Percentiles rank a stretch among this genome's conserved stretches.
These are phyloP conservation scores for Orbilia javanica DNA, from an alignment of 2,329 filamentous ascomycete species.

Conservation along the genomic window DNA sequence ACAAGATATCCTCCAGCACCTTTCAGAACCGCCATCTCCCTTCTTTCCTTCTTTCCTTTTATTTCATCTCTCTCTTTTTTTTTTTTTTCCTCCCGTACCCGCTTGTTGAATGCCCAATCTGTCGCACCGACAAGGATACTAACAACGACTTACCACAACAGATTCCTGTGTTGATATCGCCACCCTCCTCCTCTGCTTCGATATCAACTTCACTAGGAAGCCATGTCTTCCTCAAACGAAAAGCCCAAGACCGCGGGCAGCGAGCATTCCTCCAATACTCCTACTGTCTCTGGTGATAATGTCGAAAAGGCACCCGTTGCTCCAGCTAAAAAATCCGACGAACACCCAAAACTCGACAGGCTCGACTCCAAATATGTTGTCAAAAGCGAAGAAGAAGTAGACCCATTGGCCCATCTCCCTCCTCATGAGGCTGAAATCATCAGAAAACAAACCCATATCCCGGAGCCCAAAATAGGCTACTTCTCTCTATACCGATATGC, in stretches of 20 bases:
- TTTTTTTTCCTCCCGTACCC: too few relatives aligned
- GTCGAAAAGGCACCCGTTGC: constrained; percentile 29
- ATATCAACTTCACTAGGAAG: constrained; percentile 22
- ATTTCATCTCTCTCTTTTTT: not conserved
- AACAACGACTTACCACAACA: constrained; percentile 17
- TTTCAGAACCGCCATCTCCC: too few relatives aligned
- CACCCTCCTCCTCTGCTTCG: not conserved
- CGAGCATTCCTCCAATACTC: constrained; percentile 35
- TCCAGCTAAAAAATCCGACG: constrained; percentile 2
- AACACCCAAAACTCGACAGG: constrained; percentile 45
- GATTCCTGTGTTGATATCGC: constrained; percentile 24
- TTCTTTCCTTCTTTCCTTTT: not conserved
- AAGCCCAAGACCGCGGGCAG: constrained; percentile 42
- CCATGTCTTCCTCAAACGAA: constrained; percentile 47
- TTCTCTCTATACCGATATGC: constrained; percentile 78
- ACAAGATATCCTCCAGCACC: not conserved
- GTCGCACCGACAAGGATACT: not conserved
- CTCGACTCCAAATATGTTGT: constrained; percentile 62
- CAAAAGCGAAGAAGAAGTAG: constrained; percentile 66
- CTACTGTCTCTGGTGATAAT: constrained; percentile 34
- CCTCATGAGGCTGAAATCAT: constrained; percentile 76
- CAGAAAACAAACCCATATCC: constrained; percentile 76
- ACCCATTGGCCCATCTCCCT: constrained; percentile 74
- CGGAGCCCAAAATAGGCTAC: constrained; percentile 74
- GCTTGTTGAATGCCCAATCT: not conserved